Conservation (phyloP, 176 grass and related monocot genomes). For the Neostapfia colusana region DNA sequence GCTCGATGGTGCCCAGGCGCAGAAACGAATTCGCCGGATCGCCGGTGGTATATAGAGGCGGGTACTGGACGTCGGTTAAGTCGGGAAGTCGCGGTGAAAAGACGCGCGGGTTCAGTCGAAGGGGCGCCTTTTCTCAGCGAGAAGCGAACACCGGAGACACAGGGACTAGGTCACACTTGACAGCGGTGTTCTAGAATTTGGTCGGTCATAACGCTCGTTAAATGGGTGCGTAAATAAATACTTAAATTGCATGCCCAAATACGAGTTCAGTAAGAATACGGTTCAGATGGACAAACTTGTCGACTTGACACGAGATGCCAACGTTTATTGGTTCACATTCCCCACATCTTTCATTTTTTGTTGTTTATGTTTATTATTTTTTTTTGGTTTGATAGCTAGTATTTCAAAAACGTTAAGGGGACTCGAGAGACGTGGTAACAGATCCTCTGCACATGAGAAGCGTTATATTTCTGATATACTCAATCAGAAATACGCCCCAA, state of each 20-base stretch:
- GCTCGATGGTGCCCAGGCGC: background rate
- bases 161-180: background rate
- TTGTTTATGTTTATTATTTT: background rate
- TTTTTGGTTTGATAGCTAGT: background rate
- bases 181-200: background rate
- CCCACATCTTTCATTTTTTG: background rate
- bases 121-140: background rate
- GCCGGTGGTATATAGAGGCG: background rate
- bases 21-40: background rate
- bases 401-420: background rate
- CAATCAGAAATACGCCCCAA: background rate
- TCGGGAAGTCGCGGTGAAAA: background rate
- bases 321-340: too few relatives aligned
- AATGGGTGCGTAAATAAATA: background rate
- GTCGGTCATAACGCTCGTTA: slow-evolving; percentile 4
- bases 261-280: background rate
- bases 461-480: too few relatives aligned
- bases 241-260: background rate
- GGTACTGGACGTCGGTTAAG: background rate
- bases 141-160: background rate
- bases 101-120: slow-evolving; percentile 6
- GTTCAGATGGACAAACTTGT: background rate
- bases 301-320: background rate
- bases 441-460: too few relatives aligned
- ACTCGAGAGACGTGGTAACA: too few relatives aligned